Evolutionary conservation across 352 stramenopile species (phyloP).

Genomic region (Globisporangium echinulatum): DNA sequence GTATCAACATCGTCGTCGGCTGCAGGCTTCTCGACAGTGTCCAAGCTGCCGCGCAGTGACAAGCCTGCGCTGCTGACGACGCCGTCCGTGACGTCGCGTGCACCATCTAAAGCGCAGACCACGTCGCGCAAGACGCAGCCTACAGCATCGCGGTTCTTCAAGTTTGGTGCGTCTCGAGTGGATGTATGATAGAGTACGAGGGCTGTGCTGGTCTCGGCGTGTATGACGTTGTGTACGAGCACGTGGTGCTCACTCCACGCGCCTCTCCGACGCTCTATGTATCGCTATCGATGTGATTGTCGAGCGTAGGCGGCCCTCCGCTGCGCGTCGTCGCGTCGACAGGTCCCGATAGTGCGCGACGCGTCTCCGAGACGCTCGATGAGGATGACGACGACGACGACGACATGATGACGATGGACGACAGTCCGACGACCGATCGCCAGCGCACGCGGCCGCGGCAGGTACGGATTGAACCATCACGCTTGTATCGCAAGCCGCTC

Average conservation of each 20-base stretch:
- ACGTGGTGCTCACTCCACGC: too few relatives aligned
- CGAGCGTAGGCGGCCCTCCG: conserved; percentile 16
- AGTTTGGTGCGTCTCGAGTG: conserved; percentile 21
- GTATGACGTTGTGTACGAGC: too few relatives aligned
- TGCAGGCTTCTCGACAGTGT: conserved; percentile 36
- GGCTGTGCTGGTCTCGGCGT: background rate
- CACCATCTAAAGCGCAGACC: conserved; percentile 36
- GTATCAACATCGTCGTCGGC: conserved; percentile 21
- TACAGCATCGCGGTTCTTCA: conserved; percentile 29
- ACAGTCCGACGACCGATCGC: conserved; percentile 10
- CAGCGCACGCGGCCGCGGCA: conserved; percentile 16
- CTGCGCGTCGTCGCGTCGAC: conserved; percentile 43
- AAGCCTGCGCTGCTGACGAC: conserved; percentile 32
- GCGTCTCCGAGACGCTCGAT: conserved; percentile 23
- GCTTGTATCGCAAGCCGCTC: too few relatives aligned
- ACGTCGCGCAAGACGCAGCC: conserved; percentile 41
- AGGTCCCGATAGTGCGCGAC: conserved; percentile 12
- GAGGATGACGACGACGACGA: conserved; percentile 41
- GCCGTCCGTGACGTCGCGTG: conserved; percentile 30
- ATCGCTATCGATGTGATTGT: background rate
- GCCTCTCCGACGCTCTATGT: too few relatives aligned
- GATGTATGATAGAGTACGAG: background rate
- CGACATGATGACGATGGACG: conserved; percentile 13
- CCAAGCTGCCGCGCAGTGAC: conserved; percentile 23
- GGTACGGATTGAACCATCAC: too few relatives aligned